Percentiles rank a stretch among this genome's conserved stretches.
phyloP scores from a whole-genome alignment of 176 grass and related monocot genomes.

The Avena insularis region DNA sequence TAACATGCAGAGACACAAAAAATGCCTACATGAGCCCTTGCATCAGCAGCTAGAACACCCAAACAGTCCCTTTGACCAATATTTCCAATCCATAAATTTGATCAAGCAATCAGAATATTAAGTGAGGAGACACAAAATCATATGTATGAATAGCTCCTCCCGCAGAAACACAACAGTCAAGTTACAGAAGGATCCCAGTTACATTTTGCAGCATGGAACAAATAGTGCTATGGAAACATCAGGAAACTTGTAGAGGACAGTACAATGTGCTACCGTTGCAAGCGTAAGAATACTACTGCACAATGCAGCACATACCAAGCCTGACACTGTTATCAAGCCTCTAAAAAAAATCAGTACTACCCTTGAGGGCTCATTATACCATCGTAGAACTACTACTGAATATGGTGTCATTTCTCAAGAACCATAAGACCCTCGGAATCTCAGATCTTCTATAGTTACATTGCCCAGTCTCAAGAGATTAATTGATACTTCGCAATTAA shows the following conservation, averaged over 20 bases:
- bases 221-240: neutral
- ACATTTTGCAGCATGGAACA: constrained; percentile 25
- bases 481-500: neutral
- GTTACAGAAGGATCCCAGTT: constrained; percentile 10
- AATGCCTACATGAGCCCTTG: neutral
- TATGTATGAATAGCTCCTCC: neutral
- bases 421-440: neutral
- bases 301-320: neutral
- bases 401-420: neutral
- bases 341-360: neutral
- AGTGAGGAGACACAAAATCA: constrained; percentile 7
- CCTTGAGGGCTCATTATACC: no score
- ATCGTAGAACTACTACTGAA: neutral
- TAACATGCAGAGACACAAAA: neutral
- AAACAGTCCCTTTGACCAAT: neutral
- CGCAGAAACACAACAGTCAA: constrained; percentile 14
- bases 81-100: constrained; percentile 13
- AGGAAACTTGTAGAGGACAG: constrained; percentile 7
- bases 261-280: constrained; percentile 1
- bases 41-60: neutral
- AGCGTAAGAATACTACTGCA: neutral
- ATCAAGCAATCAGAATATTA: neutral
- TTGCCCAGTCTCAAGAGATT: neutral
- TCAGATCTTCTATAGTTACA: neutral
- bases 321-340: constrained; percentile 16